Base-by-base conservation (phyloP, 768 basidiomycete genomes). In the Boletus insuetus region DNA sequence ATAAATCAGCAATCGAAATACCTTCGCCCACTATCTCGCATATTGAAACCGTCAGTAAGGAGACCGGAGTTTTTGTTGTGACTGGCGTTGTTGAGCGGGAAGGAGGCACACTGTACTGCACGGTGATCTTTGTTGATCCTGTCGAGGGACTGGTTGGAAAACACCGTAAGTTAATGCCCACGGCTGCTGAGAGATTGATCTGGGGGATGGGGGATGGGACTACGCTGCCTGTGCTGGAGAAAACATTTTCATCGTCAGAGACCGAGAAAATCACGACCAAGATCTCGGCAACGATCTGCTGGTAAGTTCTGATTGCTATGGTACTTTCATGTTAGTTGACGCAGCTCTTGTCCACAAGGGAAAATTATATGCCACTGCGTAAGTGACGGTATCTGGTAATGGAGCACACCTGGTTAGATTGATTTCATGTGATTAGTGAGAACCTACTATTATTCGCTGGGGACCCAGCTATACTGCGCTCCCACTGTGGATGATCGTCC, bases 291-390 rank as follows among this genome's bases (percentile, higher is more conserved):
- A 73, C 81, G 2, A 82, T 84, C 40, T 84, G 84, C 61, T 84
- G 84, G 83, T 81, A 52, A 68, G 79, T 58, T 14, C 13, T 19
- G 8, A 31, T 32, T 20, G 6, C 10, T 4, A 24, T 13, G 13
- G 17, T 14, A 4, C 32, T 19, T 37, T 35, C 6, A 31, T 32
- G 41, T 49, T 0, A 13, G n/a, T 53, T 51, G 3, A 48, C 19
- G 10, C 17, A 17, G 40, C 19, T 22, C 29, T 34, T 12, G 31
- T 42, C n/a, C n/a, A 12, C 49, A 48, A 86, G 85, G 85, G 86
- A 87, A 57, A 86, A 86, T 62, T 85, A 84, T 56, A 85, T 86
- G 83, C 85, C 85, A 19, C 63, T 85, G 52, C 64, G 82, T 83
- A 54, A 45, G 81, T 71, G 40, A 42, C 32, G 1, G 46, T n/a